These are phyloP conservation scores for Fusarium oxysporum DNA, from an alignment of 2,329 filamentous ascomycete species.

Conservation along the genomic window DNA sequence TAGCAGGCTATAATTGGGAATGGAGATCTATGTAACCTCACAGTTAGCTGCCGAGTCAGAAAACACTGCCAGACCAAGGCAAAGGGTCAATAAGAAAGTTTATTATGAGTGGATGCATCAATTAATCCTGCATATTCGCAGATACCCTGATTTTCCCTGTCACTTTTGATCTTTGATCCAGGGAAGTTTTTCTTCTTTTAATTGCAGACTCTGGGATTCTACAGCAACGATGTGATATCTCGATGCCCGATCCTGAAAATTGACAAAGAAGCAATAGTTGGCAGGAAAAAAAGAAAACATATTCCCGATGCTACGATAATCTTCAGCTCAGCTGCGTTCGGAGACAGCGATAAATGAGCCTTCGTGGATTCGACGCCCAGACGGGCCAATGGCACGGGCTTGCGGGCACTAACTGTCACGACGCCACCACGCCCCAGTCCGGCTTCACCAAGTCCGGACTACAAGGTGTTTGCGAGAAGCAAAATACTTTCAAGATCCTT, in stretches of 20 bases:
- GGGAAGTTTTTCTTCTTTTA: constrained; percentile 22
- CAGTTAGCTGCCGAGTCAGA: constrained; percentile 3
- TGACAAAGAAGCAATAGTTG: constrained; percentile 24
- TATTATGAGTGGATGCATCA: constrained; percentile 17
- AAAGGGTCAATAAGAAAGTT: constrained; percentile 2
- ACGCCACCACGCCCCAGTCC: constrained; percentile 24
- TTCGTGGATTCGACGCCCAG: not conserved
- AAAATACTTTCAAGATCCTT: not conserved
- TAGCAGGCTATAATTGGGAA: constrained; percentile 15
- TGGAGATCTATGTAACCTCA: constrained; percentile 10
- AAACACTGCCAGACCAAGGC: constrained; percentile 21
- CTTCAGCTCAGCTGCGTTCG: constrained; percentile 19
- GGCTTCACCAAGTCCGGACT: not conserved
- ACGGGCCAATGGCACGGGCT: constrained; percentile 13
- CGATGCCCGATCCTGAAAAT: constrained; percentile 26
- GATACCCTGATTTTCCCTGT: constrained; percentile 6
- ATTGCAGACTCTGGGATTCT: not conserved
- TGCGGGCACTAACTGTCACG: constrained; percentile 11
- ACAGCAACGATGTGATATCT: constrained; percentile 15
- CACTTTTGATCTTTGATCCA: not conserved
- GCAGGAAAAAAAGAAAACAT: constrained; percentile 1
- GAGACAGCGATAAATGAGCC: constrained; percentile 17
- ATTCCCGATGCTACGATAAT: constrained; percentile 8
- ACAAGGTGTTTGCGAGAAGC: constrained; percentile 1
- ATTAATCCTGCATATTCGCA: constrained; percentile 4